Base-by-base conservation (phyloP, 306 rosid genomes). In the Abrus precatorius region DNA sequence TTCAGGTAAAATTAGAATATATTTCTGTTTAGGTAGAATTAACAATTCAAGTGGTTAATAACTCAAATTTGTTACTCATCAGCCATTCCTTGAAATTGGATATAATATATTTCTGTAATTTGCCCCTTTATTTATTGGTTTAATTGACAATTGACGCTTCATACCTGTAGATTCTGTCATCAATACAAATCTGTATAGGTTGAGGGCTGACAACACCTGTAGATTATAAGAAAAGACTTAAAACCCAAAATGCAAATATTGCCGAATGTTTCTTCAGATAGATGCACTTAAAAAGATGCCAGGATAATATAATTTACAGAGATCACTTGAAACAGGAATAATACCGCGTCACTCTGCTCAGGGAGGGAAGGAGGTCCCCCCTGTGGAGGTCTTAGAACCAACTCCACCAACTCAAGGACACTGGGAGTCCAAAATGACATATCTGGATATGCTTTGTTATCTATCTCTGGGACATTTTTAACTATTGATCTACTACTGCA, bases 281-380 rank as follows among this genome's bases (percentile, higher is more conserved):
- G 63, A 74, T 56, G 64, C 74, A 72, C 28, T 73, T 20, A 56
- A 79, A 75, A 79, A 75, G 64, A 61, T 36, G 79, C 41, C 33
- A 9, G 63, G 32, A 44, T 9, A 54, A 50, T n/a, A 28, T 41
- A 61, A 56, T 33, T 62, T 44, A 63, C 63, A 33, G 11, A 72
- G 66, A 77, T 64, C 44, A 49, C 29, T 74, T 5, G 27, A 79
- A 85, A 77, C 34, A 62, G 44, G 75, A 59, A 69, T 52, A 83
- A 65, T 93, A 95, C 99, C 90, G 88, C 91, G 67, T 95, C 99
- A 80, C 87, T 81, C 59, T 90, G 89, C 85, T 92, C 94, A 40
- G 98, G 97, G 75, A 95, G 90, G 63, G 88, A 60, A 72, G 98
- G 99, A 89, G 97, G 97, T 50, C 99, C 97, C 9, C 99, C 99